phyloP scores from a whole-genome alignment of 2,329 filamentous ascomycete genomes.

The Aspergillus jensenii region DNA sequence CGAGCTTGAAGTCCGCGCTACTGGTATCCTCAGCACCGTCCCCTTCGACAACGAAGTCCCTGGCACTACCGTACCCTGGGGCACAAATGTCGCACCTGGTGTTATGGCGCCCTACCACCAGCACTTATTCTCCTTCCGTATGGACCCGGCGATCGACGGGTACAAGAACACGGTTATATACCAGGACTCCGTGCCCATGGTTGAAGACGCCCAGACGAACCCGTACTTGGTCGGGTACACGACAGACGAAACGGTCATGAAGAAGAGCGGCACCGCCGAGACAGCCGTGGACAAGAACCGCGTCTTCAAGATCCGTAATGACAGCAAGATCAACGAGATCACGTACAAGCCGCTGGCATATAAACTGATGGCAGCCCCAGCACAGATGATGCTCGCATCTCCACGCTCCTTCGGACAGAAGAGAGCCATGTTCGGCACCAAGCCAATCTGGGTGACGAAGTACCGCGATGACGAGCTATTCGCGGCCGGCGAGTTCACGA shows the following conservation, averaged over 20 bases:
- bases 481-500: slow-evolving; percentile 53
- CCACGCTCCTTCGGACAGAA: slow-evolving; percentile 46
- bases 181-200: slow-evolving; percentile 56
- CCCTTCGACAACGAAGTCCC: slow-evolving; percentile 60
- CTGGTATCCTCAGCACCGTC: slow-evolving; percentile 66
- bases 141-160: slow-evolving; percentile 63
- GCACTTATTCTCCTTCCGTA: slow-evolving; percentile 70
- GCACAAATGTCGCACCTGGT: slow-evolving; percentile 68
- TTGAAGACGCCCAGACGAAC: slow-evolving; percentile 54
- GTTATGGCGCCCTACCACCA: slow-evolving; percentile 72
- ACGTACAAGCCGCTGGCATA: slow-evolving; percentile 50
- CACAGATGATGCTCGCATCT: slow-evolving; percentile 51
- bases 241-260: slow-evolving; percentile 52
- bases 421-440: slow-evolving; percentile 53
- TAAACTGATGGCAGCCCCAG: slow-evolving; percentile 50
- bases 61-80: slow-evolving; percentile 64
- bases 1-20: slow-evolving; percentile 67
- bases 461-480: slow-evolving; percentile 54
- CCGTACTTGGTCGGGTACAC: slow-evolving; percentile 63
- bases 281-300: slow-evolving; percentile 52
- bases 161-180: slow-evolving; percentile 55
- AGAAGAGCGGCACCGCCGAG: slow-evolving; percentile 51
- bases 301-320: slow-evolving; percentile 56
- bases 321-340: slow-evolving; percentile 45
- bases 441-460: slow-evolving; percentile 56